Evolutionary conservation across 225 moss, liverwort and hornwort genomes (phyloP).

Genomic region (Bryoerythrophyllum caledonicum): DNA sequence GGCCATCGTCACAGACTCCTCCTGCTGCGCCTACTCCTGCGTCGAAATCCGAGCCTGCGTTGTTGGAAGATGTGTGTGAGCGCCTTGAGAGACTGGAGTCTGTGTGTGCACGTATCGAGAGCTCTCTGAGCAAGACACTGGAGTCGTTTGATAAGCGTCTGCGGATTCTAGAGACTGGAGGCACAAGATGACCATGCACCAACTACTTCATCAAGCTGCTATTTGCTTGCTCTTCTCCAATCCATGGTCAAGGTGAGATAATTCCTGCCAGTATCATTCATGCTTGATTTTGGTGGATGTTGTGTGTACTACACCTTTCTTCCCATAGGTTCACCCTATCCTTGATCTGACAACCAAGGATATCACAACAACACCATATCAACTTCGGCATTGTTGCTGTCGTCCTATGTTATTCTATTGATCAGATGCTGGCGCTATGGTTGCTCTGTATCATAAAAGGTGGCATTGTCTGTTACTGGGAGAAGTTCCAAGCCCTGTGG

Average conservation of each 20-base stretch:
- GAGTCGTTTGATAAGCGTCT: conserved; percentile 74
- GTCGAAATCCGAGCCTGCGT: conserved; percentile 26
- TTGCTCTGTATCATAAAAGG: not conserved
- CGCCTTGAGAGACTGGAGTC: conserved; percentile 70
- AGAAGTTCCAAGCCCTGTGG: not conserved
- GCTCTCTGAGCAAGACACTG: conserved; percentile 53
- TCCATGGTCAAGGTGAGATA: conserved; percentile 23
- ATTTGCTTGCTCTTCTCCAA: not conserved
- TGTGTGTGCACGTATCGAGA: conserved; percentile 72
- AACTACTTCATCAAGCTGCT: conserved; percentile 13
- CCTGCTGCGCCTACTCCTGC: not conserved
- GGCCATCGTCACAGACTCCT: conserved; percentile 22
- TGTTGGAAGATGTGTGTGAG: conserved; percentile 45
- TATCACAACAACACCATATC: not conserved
- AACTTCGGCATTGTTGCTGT: no score
- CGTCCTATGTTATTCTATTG: no score
- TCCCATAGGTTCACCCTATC: not conserved
- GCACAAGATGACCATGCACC: not conserved
- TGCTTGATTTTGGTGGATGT: not conserved
- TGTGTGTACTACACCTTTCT: not conserved
- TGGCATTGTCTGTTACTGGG: not conserved
- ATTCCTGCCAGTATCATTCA: not conserved
- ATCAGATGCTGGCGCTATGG: not conserved
- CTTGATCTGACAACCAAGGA: not conserved
- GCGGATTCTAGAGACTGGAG: conserved; percentile 48